Percentiles rank a stretch among this genome's conserved stretches.
These are phyloP conservation scores for Scalesia atractyloides DNA, from an alignment of 129 eudicot species.

Conservation along the genomic window DNA sequence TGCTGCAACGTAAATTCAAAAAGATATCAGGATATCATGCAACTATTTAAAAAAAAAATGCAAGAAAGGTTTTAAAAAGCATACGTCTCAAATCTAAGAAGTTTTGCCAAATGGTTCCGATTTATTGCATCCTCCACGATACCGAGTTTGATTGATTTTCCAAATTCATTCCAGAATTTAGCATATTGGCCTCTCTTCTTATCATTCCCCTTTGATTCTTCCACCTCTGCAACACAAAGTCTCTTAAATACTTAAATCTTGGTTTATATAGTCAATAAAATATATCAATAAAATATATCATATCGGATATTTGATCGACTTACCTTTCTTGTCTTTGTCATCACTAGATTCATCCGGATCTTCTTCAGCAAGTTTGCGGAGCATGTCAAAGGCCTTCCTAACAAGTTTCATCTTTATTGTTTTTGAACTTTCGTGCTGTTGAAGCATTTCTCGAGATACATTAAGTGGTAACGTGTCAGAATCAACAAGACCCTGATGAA, in stretches of 20 bases:
- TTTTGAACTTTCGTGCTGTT: slow-evolving; percentile 92
- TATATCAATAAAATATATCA: neutral
- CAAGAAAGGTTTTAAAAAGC: neutral
- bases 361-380: slow-evolving; percentile 94
- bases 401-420: slow-evolving; percentile 95
- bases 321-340: slow-evolving; percentile 73
- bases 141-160: slow-evolving; percentile 93
- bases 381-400: slow-evolving; percentile 98
- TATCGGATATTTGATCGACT: neutral
- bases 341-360: slow-evolving; percentile 86
- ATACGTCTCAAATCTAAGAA: slow-evolving; percentile 90
- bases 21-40: neutral
- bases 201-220: slow-evolving; percentile 69
- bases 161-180: slow-evolving; percentile 97
- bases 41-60: neutral
- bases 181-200: slow-evolving; percentile 96
- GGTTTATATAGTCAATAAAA: too few relatives aligned
- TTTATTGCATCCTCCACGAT: slow-evolving; percentile 91
- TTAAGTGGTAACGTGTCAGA: slow-evolving; percentile 92
- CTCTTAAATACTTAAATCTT: neutral
- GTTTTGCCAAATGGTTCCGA: slow-evolving; percentile 93
- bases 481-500: slow-evolving; percentile 90
- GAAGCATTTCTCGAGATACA: slow-evolving; percentile 99
- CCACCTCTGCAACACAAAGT: slow-evolving; percentile 55
- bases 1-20: slow-evolving; percentile 41